Evolutionary conservation across 2,329 filamentous ascomycete species (phyloP).

Genomic region (Xylariales sp.): DNA sequence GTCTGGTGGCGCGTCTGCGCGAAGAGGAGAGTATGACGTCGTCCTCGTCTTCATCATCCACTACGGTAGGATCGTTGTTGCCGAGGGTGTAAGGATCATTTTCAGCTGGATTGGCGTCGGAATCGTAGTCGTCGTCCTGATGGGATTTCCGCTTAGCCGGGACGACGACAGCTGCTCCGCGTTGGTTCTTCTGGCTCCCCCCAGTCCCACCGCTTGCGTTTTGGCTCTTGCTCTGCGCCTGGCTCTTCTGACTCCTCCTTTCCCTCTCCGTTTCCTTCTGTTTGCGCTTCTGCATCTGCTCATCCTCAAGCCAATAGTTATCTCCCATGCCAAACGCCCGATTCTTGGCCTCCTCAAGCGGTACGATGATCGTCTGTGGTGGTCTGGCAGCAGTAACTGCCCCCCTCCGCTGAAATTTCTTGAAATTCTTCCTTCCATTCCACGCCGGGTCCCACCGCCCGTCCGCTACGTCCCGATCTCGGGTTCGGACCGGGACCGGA

Average conservation of each 20-base stretch:
- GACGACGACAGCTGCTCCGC: too few relatives aligned
- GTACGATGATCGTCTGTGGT: constrained; percentile 56
- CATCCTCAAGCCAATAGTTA: constrained; percentile 67
- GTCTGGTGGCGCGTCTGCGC: constrained; percentile 28
- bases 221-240: too few relatives aligned
- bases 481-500: constrained; percentile 26
- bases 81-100: too few relatives aligned
- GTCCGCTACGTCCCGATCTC: constrained; percentile 48
- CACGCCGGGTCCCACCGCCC: constrained; percentile 79
- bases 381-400: constrained; percentile 37
- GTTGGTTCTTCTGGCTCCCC: too few relatives aligned
- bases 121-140: too few relatives aligned
- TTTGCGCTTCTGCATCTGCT: constrained; percentile 25
- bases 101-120: too few relatives aligned
- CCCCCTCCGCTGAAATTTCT: constrained; percentile 68
- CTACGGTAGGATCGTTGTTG: too few relatives aligned
- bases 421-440: constrained; percentile 96
- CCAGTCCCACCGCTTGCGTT: too few relatives aligned
- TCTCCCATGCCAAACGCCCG: constrained; percentile 72
- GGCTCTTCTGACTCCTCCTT: constrained; percentile 14
- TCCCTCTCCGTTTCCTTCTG: too few relatives aligned
- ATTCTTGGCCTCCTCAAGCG: constrained; percentile 64
- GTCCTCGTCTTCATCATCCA: constrained; percentile 13
- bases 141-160: too few relatives aligned
- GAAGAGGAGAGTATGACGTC: constrained; percentile 18